Evolutionary conservation across 2,329 filamentous ascomycete genomes (phyloP), one percentile per base, ranked within the genome.

Genomic region (Pyricularia sp.): DNA sequence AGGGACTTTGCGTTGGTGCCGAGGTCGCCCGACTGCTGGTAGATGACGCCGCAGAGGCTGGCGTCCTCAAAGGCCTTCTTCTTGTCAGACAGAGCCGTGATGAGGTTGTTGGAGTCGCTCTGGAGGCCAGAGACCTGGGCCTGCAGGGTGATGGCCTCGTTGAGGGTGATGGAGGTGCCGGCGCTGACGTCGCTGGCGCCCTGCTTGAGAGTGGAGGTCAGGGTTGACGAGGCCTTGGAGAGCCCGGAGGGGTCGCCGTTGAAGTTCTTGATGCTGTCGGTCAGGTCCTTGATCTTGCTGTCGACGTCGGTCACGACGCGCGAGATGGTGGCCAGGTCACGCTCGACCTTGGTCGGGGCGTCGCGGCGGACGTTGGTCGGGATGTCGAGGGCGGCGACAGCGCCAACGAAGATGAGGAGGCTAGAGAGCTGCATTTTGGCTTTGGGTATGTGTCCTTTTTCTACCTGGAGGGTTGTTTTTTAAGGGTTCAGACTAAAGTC

Each of bases 41-140:
- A 72, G 64, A 76, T 72, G 58, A 72, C 69, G 25, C 69, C 70
- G 72, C 77, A 78, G 4, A 75, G 73, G 67, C 71, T 72, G 31
- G 74, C 75, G 69, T 75, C 72, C 69, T 77, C 67, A 65, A 78
- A 69, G 17, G 70, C 69, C n/a, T 69, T n/a, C 71, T 75, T 75
- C 72, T 74, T 73, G 65, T 69, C 61, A 68, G 74, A 71, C 69
- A 78, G 73, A 69, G 73, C 70, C 23, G 69, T 70, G 65, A 72
- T 70, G 1, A 78, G 74, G 64, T 65, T 58, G 72, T 73, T 70
- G 12, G 72, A 73, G 68, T 75, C 72, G 31, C 70, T 70, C 70
- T 76, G 74, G 12, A 78, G 73, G 30, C 67, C 67, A 36, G 68
- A 33, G n/a, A 72, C 69, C 25, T 68, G 58, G 50, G 65, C 28